Evolutionary conservation across 1,284 basidiomycete species (phyloP), one percentile per base, ranked within the genome.

Genomic region (Naganishia cerealis): DNA sequence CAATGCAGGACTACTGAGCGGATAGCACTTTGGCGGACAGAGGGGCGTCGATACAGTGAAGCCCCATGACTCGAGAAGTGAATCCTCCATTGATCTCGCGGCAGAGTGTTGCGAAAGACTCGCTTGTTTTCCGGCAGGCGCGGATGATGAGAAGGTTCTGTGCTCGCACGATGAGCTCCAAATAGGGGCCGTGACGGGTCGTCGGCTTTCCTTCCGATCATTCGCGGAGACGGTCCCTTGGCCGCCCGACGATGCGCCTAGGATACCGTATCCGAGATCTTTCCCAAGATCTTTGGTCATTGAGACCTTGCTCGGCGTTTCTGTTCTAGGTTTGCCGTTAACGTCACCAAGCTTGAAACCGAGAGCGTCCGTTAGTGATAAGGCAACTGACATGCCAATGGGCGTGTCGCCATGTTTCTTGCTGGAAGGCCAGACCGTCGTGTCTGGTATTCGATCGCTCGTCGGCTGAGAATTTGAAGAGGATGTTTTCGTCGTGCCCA

Each of bases 21-120:
- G 58, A 29, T 61, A 61, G 33, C 58, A 48, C n/a, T 61, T 61
- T 12, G 58, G 58, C 43, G 58, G 58, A 50, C 58, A 61, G 12
- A 61, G 26, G 3, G 58, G 58, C 26, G 58, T 61, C 42, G 58
- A 61, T 16, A 61, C 58, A 8, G 58, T 61, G 43, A 61, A 61
- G 3, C 58, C 58, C 58, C 58, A 61, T 12, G 58, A 61, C 16
- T 61, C 58, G 3, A 61, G 46, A 33, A 61, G 42, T 7, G 58
- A 43, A 61, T 61, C 58, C 36, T 61, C 58, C 26, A 38, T 61
- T 15, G 58, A 40, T 38, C 40, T 43, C 26, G 58, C 21, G 43
- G 15, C 26, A 6, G 58, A 50, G 18, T n/a, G 43, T 40, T 36
- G 39, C 18, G 43, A 36, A n/a, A 61, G 40, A 21, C 58, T 61